Conservation (phyloP, 345 rosid species). For the Toxicodendron radicans region DNA sequence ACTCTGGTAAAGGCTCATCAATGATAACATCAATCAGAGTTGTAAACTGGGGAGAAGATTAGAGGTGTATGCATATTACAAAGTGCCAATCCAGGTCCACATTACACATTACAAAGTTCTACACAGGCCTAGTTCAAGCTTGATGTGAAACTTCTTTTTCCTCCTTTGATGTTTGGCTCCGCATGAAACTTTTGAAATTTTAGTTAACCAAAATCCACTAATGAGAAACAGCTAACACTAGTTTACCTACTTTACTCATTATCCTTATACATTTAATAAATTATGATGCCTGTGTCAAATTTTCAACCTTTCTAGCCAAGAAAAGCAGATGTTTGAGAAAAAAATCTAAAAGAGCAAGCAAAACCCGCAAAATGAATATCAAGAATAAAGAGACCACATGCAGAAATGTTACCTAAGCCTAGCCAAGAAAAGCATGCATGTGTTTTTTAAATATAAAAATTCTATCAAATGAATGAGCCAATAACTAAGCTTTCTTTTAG, state of each 20-base stretch:
- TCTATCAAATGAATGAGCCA: background rate
- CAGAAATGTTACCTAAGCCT: background rate
- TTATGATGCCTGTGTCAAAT: background rate
- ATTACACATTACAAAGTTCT: background rate
- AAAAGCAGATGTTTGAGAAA: too few species aligned
- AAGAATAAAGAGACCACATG: background rate
- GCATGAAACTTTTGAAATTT: too few species aligned
- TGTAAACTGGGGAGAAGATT: too few species aligned
- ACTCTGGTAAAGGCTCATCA: background rate
- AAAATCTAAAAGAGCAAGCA: too few species aligned
- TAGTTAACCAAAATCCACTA: too few species aligned
- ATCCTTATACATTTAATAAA: background rate
- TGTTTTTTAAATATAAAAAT: too few species aligned
- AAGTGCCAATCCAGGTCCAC: background rate
- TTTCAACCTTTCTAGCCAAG: background rate
- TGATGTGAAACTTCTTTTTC: background rate
- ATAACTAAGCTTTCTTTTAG: background rate
- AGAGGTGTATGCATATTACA: background rate
- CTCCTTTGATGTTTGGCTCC: background rate
- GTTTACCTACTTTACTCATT: background rate
- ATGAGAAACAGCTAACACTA: background rate
- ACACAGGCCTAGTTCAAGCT: background rate
- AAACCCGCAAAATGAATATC: background rate
- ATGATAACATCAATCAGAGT: background rate
- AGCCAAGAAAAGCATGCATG: background rate